A percentile compares a stretch with the other conserved stretches of the same genome.
Evolutionary conservation across 441 rosid genomes (phyloP).

Genomic region (Erodium chrysanthum): DNA sequence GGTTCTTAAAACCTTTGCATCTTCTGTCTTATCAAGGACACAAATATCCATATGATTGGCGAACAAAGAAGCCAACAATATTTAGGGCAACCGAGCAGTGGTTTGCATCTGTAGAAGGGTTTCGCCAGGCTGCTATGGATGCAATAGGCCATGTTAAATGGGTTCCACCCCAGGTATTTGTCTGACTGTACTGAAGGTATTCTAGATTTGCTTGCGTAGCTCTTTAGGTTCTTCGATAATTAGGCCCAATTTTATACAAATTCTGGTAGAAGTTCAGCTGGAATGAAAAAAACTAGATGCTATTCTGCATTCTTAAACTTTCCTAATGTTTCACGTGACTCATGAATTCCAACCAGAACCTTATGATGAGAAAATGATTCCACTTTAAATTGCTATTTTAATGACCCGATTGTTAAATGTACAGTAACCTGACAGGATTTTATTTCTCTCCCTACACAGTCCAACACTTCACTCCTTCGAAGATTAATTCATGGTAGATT

Average conservation of each 20-base stretch:
- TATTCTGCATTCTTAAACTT: background rate
- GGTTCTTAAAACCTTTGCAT: slow-evolving; percentile 11
- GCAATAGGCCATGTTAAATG: slow-evolving; percentile 76
- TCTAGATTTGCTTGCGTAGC: background rate
- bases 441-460: background rate
- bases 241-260: background rate
- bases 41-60: slow-evolving; percentile 97
- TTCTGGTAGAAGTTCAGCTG: background rate
- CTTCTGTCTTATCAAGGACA: slow-evolving; percentile 45
- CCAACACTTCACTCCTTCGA: background rate
- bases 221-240: slow-evolving; percentile 2
- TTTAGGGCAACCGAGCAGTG: slow-evolving; percentile 98
- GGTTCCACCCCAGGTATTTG: slow-evolving; percentile 83
- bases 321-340: background rate
- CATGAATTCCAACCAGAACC: background rate
- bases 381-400: background rate
- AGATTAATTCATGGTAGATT: background rate
- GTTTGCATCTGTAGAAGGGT: slow-evolving; percentile 98
- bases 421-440: background rate
- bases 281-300: background rate
- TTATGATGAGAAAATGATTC: background rate
- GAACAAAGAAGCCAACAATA: slow-evolving; percentile 90
- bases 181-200: slow-evolving; percentile 16
- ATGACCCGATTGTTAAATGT: background rate
- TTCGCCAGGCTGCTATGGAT: slow-evolving; percentile 69